These are phyloP conservation scores for Penicillium capsulatum DNA, from an alignment of 2,329 filamentous ascomycete genomes.

Conservation along the genomic window DNA sequence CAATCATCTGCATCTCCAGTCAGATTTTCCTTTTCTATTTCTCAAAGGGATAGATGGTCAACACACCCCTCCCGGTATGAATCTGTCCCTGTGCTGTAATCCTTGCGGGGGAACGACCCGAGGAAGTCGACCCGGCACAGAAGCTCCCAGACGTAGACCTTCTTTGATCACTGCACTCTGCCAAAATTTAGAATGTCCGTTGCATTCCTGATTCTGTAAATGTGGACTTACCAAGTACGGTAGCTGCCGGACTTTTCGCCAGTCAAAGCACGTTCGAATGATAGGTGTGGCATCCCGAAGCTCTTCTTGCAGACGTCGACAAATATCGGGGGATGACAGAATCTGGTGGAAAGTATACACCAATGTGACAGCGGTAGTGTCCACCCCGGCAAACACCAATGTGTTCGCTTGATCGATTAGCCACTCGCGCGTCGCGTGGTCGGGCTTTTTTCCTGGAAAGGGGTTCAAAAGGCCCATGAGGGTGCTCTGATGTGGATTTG, in stretches of 20 bases:
- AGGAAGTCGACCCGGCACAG: conserved; percentile 4
- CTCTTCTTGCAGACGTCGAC: neutral
- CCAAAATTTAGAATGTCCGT: neutral
- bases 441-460: neutral
- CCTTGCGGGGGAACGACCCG: conserved; percentile 1
- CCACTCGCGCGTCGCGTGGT: neutral
- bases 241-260: neutral
- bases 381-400: conserved; percentile 4
- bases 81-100: neutral
- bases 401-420: conserved; percentile 2
- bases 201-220: neutral
- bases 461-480: conserved; percentile 2
- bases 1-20: neutral
- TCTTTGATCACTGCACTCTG: conserved; percentile 7
- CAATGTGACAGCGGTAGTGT: conserved; percentile 2
- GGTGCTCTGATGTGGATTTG: neutral
- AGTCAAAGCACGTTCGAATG: conserved; percentile 1
- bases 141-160: neutral
- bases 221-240: conserved; percentile 2
- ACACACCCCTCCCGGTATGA: conserved; percentile 6
- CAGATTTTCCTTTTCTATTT: neutral
- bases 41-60: no score
- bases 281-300: neutral
- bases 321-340: conserved; percentile 1
- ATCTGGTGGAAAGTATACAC: conserved; percentile 3